These are phyloP conservation scores for Eruca vesicaria DNA, from an alignment of 441 rosid genomes.

Conservation along the genomic window DNA sequence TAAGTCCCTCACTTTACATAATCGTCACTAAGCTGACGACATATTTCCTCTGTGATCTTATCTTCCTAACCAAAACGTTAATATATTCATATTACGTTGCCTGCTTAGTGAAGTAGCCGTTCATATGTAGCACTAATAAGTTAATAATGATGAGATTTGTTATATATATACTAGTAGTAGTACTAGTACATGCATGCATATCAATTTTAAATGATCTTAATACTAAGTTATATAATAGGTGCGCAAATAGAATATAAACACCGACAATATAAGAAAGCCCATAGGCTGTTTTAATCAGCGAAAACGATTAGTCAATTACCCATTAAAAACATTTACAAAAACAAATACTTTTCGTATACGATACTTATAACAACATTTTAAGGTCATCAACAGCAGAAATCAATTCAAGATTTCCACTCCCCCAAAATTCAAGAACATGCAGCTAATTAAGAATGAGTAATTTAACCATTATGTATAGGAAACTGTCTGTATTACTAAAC, in stretches of 20 bases:
- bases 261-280: background rate
- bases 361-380: background rate
- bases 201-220: background rate
- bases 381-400: background rate
- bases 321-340: background rate
- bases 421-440: background rate
- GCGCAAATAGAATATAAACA: background rate
- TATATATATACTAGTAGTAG: background rate
- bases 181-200: background rate
- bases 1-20: constrained; percentile 15
- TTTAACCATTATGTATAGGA: background rate
- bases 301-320: background rate
- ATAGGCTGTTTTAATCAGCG: background rate
- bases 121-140: background rate
- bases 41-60: background rate
- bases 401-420: background rate
- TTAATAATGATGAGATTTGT: background rate
- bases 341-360: background rate
- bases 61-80: constrained; percentile 3
- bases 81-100: constrained; percentile 1
- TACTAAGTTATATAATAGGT: background rate
- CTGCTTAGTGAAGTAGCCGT: constrained; percentile 3
- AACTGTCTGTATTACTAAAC: background rate
- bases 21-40: constrained; percentile 32
- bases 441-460: background rate